Percentiles rank a stretch among this genome's conserved stretches.
These are phyloP conservation scores for Candida mesenterica DNA, from an alignment of 1,139 yeast species.

Conservation along the genomic window DNA sequence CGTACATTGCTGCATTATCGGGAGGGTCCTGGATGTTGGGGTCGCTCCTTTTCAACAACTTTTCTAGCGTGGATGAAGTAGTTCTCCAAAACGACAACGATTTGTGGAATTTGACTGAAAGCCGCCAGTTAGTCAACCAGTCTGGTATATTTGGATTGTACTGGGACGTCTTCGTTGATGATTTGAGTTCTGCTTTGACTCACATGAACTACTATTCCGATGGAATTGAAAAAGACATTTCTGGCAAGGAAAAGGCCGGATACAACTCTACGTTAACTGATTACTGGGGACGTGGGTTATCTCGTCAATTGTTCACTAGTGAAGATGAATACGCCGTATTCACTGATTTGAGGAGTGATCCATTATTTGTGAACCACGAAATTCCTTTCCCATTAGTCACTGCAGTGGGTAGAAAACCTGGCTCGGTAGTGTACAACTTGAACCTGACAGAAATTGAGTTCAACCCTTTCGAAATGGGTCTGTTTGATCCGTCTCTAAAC, in stretches of 20 bases:
- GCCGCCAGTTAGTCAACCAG: slow-evolving; percentile 30
- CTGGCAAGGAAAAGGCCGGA: slow-evolving; percentile 42
- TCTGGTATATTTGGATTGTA: slow-evolving; percentile 21
- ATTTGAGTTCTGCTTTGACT: slow-evolving; percentile 25
- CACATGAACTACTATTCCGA: slow-evolving; percentile 33
- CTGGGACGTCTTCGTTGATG: slow-evolving; percentile 22
- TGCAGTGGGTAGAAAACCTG: slow-evolving; percentile 39
- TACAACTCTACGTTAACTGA: slow-evolving; percentile 60
- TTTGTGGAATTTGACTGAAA: slow-evolving; percentile 36
- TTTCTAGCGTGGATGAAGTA: slow-evolving; percentile 34
- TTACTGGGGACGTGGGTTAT: slow-evolving; percentile 49
- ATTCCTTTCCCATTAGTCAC: slow-evolving; percentile 43
- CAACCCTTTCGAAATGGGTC: slow-evolving; percentile 45
- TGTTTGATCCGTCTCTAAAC: slow-evolving; percentile 40
- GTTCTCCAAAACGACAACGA: slow-evolving; percentile 27
- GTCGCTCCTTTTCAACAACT: slow-evolving; percentile 34
- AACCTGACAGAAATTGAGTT: slow-evolving; percentile 42
- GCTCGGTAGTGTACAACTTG: slow-evolving; percentile 29
- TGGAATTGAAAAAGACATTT: slow-evolving; percentile 30
- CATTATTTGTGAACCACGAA: slow-evolving; percentile 30
- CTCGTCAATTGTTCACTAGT: slow-evolving; percentile 36
- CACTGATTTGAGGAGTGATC: slow-evolving; percentile 32
- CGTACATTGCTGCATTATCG: slow-evolving; percentile 38
- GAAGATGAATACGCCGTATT: slow-evolving; percentile 28
- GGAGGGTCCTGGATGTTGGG: slow-evolving; percentile 43